These are phyloP conservation scores for Nectriaceae sp. DNA, from an alignment of 2,329 filamentous ascomycete species.

Conservation along the genomic window DNA sequence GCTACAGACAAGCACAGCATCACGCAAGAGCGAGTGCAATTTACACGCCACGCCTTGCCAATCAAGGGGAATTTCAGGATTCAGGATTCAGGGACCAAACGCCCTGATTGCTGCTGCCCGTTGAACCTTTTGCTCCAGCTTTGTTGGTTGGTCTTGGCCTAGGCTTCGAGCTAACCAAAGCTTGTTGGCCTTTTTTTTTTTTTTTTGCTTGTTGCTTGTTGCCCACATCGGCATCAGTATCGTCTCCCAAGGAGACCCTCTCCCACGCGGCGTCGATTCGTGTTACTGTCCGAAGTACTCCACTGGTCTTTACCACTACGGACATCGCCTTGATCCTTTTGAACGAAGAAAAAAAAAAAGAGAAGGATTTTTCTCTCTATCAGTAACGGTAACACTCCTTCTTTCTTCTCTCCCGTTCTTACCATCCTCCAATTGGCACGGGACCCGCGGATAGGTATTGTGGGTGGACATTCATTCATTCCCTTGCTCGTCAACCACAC, in stretches of 20 bases:
- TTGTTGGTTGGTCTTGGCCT: not conserved
- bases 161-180: not conserved
- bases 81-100: conserved; percentile 4
- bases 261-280: not conserved
- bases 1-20: conserved; percentile 4
- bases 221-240: not conserved
- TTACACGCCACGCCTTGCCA: not conserved
- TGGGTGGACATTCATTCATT: not conserved
- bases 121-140: not conserved
- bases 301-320: not conserved
- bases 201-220: not conserved
- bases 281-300: not conserved
- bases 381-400: conserved; percentile 16
- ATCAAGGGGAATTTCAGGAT: not conserved
- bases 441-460: not conserved
- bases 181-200: not conserved
- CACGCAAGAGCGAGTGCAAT: conserved; percentile 5
- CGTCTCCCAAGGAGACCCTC: not conserved
- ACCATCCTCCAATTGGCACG: conserved; percentile 1
- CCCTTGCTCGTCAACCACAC: not conserved
- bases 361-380: not conserved
- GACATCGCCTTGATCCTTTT: not conserved
- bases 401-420: not conserved
- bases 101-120: conserved; percentile 4
- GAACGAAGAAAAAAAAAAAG: not conserved